Percentiles rank a stretch among this genome's conserved stretches.
These are phyloP conservation scores for Verbascum thapsus DNA, from an alignment of 257 asterid genomes.

Conservation along the genomic window DNA sequence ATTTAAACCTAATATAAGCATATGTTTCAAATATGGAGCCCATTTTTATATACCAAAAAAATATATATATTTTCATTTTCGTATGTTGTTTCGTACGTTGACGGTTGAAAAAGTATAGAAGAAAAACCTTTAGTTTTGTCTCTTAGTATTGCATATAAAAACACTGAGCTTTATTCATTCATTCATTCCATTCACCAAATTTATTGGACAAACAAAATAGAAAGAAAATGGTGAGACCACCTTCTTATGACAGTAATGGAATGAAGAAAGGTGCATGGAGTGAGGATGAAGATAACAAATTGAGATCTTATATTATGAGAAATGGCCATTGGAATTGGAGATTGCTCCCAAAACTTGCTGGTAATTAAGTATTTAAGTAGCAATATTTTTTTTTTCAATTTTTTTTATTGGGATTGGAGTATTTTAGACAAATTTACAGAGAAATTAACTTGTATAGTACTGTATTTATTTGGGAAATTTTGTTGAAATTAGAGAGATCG, in stretches of 20 bases:
- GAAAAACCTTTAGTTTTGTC: not conserved
- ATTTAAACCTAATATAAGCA: not conserved
- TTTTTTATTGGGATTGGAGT: not conserved
- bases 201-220: not conserved
- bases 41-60: not conserved
- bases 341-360: conserved; percentile 39
- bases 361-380: conserved; percentile 20
- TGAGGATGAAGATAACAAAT: conserved; percentile 43
- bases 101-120: not conserved
- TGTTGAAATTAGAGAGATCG: not conserved
- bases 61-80: conserved; percentile 27
- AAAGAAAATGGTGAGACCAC: conserved; percentile 44
- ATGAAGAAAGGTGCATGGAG: conserved; percentile 44
- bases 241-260: conserved; percentile 41
- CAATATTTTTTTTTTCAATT: not conserved
- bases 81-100: conserved; percentile 29
- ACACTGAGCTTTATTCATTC: conserved; percentile 29
- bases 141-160: not conserved
- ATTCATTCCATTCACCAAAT: not conserved
- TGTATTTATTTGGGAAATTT: not conserved
- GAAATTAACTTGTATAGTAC: not conserved
- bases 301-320: conserved; percentile 37
- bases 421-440: not conserved
- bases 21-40: not conserved
- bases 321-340: conserved; percentile 52